Conservation (phyloP, 2,329 filamentous ascomycete genomes). For the Cladobotryum protrusum region DNA sequence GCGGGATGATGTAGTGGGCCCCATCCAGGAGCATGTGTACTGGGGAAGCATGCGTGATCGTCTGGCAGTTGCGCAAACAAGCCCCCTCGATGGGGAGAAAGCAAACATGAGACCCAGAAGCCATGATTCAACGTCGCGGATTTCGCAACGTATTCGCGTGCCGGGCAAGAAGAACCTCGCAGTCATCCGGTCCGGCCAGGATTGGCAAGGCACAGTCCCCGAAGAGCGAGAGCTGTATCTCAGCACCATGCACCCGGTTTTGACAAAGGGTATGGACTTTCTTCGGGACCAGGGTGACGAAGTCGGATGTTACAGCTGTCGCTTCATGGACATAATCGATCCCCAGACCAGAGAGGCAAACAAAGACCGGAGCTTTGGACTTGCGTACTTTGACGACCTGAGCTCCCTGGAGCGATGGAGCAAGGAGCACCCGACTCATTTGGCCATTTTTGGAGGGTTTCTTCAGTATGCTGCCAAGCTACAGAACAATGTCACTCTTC, state of each 20-base stretch:
- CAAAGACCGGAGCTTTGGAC: conserved; percentile 33
- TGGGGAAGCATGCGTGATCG: conserved; percentile 43
- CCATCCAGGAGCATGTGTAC: conserved; percentile 37
- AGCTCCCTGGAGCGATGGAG: conserved; percentile 34
- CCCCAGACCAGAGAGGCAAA: conserved; percentile 13
- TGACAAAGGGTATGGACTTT: conserved; percentile 38
- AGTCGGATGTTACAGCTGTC: conserved; percentile 38
- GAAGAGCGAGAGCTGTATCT: conserved; percentile 38
- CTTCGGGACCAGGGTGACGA: conserved; percentile 35
- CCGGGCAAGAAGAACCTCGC: conserved; percentile 33
- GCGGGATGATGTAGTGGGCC: conserved; percentile 29
- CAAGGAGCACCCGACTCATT: conserved; percentile 32
- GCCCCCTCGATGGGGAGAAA: conserved; percentile 25
- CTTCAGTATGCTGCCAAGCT: conserved; percentile 32
- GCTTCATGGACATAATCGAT: conserved; percentile 37
- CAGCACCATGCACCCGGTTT: conserved; percentile 38
- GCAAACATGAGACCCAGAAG: neutral
- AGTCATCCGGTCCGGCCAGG: conserved; percentile 40
- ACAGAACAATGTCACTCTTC: conserved; percentile 25
- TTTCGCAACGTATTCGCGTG: conserved; percentile 22
- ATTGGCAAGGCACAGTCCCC: conserved; percentile 35
- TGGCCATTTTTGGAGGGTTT: conserved; percentile 36
- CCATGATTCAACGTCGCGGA: neutral
- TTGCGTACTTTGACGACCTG: conserved; percentile 37
- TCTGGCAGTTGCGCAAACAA: conserved; percentile 31